A percentile compares a stretch with the other conserved stretches of the same genome.
phyloP scores from a whole-genome alignment of 495 filamentous ascomycete genomes.

The Melanomma pulvis-pyrius region DNA sequence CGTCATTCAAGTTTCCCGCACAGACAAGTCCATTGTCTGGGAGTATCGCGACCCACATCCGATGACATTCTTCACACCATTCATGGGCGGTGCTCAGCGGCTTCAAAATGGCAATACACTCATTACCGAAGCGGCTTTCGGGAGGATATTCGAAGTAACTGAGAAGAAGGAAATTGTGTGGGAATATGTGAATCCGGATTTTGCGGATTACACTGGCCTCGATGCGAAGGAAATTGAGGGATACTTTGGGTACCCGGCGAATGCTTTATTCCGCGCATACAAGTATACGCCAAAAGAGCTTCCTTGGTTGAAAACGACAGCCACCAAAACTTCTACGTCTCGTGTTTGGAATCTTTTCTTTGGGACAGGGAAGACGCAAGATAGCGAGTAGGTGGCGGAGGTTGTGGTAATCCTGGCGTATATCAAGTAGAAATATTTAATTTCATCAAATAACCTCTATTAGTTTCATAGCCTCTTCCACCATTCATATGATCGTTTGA shows the following conservation, averaged over 20 bases:
- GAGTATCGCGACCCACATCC: slow-evolving; percentile 51
- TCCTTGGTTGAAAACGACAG: slow-evolving; percentile 40
- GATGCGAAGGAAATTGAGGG: slow-evolving; percentile 39
- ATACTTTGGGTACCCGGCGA: slow-evolving; percentile 44
- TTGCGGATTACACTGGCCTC: slow-evolving; percentile 40
- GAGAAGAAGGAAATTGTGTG: slow-evolving; percentile 41
- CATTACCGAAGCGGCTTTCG: slow-evolving; percentile 50
- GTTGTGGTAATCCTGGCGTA: too few species aligned
- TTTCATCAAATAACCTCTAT: too few species aligned
- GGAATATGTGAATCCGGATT: slow-evolving; percentile 47
- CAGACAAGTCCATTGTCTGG: slow-evolving; percentile 49
- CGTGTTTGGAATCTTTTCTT: too few species aligned
- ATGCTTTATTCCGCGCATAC: slow-evolving; percentile 49
- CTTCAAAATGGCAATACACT: slow-evolving; percentile 49
- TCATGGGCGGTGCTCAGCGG: slow-evolving; percentile 55
- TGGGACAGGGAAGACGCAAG: too few species aligned
- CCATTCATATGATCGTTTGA: too few species aligned
- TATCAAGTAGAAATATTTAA: too few species aligned
- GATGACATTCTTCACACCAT: slow-evolving; percentile 53
- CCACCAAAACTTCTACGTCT: too few species aligned
- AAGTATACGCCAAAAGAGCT: slow-evolving; percentile 45
- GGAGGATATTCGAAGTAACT: slow-evolving; percentile 46
- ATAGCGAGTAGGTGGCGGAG: too few species aligned
- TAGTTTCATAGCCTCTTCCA: too few species aligned
- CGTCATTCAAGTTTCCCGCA: slow-evolving; percentile 46